Evolutionary conservation across 345 rosid species (phyloP).

Genomic region (Noccaea caerulescens): DNA sequence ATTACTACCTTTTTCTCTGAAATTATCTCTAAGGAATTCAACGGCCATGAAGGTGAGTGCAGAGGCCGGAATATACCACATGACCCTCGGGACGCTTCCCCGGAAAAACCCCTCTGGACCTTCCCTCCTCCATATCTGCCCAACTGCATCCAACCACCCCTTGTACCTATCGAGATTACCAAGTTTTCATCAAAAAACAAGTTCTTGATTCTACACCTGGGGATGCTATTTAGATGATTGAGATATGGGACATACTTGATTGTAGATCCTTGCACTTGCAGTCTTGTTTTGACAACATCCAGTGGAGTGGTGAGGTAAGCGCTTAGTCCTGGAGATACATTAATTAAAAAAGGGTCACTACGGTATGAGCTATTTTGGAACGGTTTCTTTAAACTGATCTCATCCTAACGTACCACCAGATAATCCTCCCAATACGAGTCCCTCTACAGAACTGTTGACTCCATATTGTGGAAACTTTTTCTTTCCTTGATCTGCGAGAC

Average conservation of each 20-base stretch:
- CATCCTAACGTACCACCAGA: slow-evolving; percentile 76
- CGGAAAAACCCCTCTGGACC: slow-evolving; percentile 79
- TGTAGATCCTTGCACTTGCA: slow-evolving; percentile 88
- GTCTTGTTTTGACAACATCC: slow-evolving; percentile 89
- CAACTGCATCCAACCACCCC: slow-evolving; percentile 81
- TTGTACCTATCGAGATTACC: slow-evolving; percentile 53
- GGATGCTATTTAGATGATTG: neutral
- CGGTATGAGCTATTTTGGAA: slow-evolving; percentile 4
- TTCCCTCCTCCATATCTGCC: slow-evolving; percentile 67
- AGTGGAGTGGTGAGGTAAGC: slow-evolving; percentile 90
- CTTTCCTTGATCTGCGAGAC: slow-evolving; percentile 61
- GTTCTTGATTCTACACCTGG: neutral
- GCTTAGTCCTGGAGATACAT: slow-evolving; percentile 64
- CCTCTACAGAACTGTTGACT: slow-evolving; percentile 66
- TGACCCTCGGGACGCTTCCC: slow-evolving; percentile 88
- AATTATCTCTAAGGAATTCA: slow-evolving; percentile 77
- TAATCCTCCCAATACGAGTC: slow-evolving; percentile 87
- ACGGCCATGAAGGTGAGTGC: slow-evolving; percentile 98
- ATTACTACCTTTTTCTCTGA: slow-evolving; percentile 52
- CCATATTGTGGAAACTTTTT: slow-evolving; percentile 52
- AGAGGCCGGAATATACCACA: slow-evolving; percentile 95
- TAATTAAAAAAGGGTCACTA: neutral
- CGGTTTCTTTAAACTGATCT: slow-evolving; percentile 21
- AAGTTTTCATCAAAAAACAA: neutral
- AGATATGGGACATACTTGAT: slow-evolving; percentile 54